Conservation (phyloP, 2,329 filamentous ascomycete genomes). For the Sporothrix dimorphospora region DNA sequence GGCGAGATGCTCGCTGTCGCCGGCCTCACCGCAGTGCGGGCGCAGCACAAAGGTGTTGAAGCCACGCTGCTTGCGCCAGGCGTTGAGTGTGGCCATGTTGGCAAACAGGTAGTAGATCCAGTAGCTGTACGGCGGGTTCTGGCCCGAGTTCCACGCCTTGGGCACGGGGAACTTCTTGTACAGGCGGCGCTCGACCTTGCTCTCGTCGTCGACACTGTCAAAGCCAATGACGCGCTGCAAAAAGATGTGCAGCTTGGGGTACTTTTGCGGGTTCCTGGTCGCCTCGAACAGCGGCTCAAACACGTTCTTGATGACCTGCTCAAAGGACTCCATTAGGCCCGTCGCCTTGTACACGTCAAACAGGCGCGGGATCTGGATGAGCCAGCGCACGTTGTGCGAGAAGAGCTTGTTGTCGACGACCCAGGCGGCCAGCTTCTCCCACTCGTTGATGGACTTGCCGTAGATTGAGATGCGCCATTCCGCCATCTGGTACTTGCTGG, state of each 20-base stretch:
- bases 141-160: conserved; percentile 83
- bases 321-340: conserved; percentile 83
- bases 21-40: conserved; percentile 94
- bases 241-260: conserved; percentile 94
- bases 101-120: conserved; percentile 98
- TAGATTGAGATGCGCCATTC: conserved; percentile 99
- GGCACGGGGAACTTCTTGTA: conserved; percentile 95
- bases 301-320: conserved; percentile 86
- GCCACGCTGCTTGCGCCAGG: conserved; percentile 84
- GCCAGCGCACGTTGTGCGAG: conserved; percentile 96
- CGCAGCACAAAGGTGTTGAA: conserved; percentile 95
- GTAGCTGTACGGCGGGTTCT: conserved; percentile 98
- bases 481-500: conserved; percentile 99
- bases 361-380: conserved; percentile 91
- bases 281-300: conserved; percentile 95
- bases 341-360: conserved; percentile 95
- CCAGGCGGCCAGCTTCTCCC: conserved; percentile 97
- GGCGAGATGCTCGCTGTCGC: conserved; percentile 93
- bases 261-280: conserved; percentile 80
- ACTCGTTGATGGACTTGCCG: conserved; percentile 87
- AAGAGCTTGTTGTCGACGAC: conserved; percentile 98
- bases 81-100: conserved; percentile 90
- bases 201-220: conserved; percentile 97
- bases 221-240: conserved; percentile 94
- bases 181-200: conserved; percentile 91